Base-by-base conservation (phyloP, 306 rosid species). In the Cajanus cajan region DNA sequence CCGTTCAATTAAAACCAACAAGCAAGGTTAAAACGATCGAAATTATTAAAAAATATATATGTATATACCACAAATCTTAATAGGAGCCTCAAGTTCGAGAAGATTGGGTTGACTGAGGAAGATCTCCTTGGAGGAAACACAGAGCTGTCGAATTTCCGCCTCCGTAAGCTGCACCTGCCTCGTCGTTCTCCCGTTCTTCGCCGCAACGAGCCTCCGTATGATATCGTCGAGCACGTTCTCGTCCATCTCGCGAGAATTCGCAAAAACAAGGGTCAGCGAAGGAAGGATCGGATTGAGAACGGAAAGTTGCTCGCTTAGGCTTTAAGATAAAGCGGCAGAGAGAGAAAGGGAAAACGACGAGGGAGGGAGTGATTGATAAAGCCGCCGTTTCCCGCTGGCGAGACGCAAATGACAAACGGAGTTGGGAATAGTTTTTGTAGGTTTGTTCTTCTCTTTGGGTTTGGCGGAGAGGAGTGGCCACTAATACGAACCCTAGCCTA, bases 11-110 rank as follows among this genome's bases (percentile, higher is more conserved):
- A 59, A 74, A 50, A 61, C 45, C 43, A 15, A 16, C 15, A 34
- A 55, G 3, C 44, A 58, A 57, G 16, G 21, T n/a, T 7, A 22
- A 0, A 63, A 19, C 22, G 10, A 71, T 63, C 4, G 7, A 3
- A 33, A 67, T 31, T 22, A 31, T 3, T 0, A 41, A 52, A 11
- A 1, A 33, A 59, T 3, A 43, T 1, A 44, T n/a, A 28, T 6
- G 37, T 47, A 41, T n/a, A 62, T 87, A 91, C 97, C 97, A 59
- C 97, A 91, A 80, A 91, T 91, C 83, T 91, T 91, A 22, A 91
- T 86, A 14, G 94, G 97, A 83, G 97, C 97, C 87, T 91, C 97
- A 44, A 91, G 97, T 73, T 91, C 97, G 4, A 91, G 97, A 74
- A 91, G 97, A 73, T 91, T 89, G n/a, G 97, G 97, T 62, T 91